Evolutionary conservation across 78 protist species (phyloP).

Genomic region (Dictyostelium intermedium): DNA sequence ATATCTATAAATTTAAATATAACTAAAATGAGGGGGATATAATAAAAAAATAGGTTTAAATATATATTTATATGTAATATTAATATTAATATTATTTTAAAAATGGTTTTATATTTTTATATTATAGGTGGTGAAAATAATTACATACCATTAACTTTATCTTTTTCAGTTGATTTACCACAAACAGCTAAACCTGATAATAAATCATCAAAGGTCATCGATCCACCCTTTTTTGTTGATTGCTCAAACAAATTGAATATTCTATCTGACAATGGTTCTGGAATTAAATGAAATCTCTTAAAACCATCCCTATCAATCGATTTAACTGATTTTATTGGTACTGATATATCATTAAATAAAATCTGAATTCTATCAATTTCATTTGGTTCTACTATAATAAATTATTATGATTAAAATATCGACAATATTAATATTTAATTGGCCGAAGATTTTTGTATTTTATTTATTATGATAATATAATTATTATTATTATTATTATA

Average conservation of each 20-base stretch:
- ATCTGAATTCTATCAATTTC: conserved; percentile 31
- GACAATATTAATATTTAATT: no score
- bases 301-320: conserved; percentile 71
- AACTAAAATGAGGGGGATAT: not conserved
- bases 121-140: no score
- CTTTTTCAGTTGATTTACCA: conserved; percentile 65
- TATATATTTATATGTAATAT: no score
- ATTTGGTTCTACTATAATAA: conserved; percentile 30
- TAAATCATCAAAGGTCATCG: conserved; percentile 45
- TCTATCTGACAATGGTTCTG: conserved; percentile 66
- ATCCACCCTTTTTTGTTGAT: conserved; percentile 19
- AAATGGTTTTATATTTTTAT: no score
- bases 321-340: conserved; percentile 32
- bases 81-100: no score
- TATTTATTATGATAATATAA: not conserved
- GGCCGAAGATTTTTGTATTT: no score
- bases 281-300: conserved; percentile 64
- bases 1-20: conserved; percentile 69
- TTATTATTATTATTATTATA: not conserved
- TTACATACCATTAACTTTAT: conserved; percentile 50
- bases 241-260: conserved; percentile 45
- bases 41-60: not conserved
- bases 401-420: no score
- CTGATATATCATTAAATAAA: conserved; percentile 66
- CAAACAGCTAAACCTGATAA: conserved; percentile 44